phyloP scores from a whole-genome alignment of 1,284 basidiomycete genomes.

The Ustilago lituana region DNA sequence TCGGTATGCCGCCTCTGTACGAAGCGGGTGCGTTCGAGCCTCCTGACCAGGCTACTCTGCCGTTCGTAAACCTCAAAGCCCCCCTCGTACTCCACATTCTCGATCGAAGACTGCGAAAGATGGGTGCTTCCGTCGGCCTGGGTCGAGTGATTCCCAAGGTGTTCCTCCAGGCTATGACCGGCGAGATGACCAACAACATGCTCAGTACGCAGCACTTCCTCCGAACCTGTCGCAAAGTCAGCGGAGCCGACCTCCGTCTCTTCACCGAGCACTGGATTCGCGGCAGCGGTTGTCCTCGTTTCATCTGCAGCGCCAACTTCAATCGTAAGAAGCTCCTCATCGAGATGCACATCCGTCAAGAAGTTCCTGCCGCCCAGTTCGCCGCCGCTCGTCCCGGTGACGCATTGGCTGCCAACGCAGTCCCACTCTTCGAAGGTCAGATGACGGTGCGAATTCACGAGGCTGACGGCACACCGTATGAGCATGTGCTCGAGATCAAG shows the following conservation, averaged over 20 bases:
- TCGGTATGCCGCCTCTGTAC: conserved; percentile 90
- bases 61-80: conserved; percentile 92
- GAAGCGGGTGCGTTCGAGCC: conserved; percentile 84
- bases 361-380: conserved; percentile 75
- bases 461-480: conserved; percentile 97
- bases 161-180: conserved; percentile 91
- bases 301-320: conserved; percentile 88
- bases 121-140: conserved; percentile 91
- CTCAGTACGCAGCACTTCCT: conserved; percentile 91
- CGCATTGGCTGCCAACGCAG: conserved; percentile 69
- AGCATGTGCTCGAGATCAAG: conserved; percentile 94
- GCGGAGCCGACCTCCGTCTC: conserved; percentile 77
- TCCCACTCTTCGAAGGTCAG: conserved; percentile 73
- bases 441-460: conserved; percentile 99
- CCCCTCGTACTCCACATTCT: conserved; percentile 95
- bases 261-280: conserved; percentile 99
- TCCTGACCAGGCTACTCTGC: conserved; percentile 59
- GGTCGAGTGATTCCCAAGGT: conserved; percentile 94
- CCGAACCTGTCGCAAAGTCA: conserved; percentile 90
- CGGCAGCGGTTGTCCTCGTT: conserved; percentile 92
- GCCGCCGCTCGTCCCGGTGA: conserved; percentile 60
- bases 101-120: conserved; percentile 90
- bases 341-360: conserved; percentile 91
- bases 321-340: conserved; percentile 98
- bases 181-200: conserved; percentile 80